These are phyloP conservation scores for Dictyostelium citrinum DNA, from an alignment of 78 protist species.

Conservation along the genomic window DNA sequence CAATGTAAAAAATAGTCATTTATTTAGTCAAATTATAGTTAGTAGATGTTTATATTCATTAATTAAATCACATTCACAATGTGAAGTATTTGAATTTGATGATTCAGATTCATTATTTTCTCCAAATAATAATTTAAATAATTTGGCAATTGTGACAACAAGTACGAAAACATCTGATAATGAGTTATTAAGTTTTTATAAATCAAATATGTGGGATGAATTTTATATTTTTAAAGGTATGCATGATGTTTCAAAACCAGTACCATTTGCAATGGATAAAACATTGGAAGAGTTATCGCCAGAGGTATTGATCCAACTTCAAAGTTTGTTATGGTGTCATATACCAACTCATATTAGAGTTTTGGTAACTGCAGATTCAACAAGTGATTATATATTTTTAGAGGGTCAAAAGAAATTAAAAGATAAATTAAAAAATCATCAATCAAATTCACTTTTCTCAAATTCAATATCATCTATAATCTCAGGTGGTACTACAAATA, in stretches of 20 bases:
- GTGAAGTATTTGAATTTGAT: conserved; percentile 2
- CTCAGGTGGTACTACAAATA: not conserved
- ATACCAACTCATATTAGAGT: conserved; percentile 33
- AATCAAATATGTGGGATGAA: not conserved
- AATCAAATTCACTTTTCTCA: not conserved
- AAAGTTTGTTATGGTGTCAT: conserved; percentile 43
- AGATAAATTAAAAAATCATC: not conserved
- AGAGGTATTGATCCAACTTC: conserved; percentile 1
- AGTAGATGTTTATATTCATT: not conserved
- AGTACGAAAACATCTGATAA: not conserved
- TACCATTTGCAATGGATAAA: not conserved
- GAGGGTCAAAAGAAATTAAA: not conserved
- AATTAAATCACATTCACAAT: conserved; percentile 3
- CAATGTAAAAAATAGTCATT: not conserved
- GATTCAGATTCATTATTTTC: not conserved
- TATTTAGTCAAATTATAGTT: conserved; percentile 44
- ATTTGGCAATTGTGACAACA: no score
- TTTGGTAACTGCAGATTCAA: not conserved
- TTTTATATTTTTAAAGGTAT: conserved; percentile 37
- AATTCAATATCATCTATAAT: not conserved
- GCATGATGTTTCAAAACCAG: conserved; percentile 33
- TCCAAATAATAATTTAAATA: not conserved
- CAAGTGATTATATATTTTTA: not conserved
- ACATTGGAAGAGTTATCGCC: conserved; percentile 3
- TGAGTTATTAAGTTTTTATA: not conserved